Conservation (phyloP, 805 yeast species). For the Wickerhamomyces sydowiorum region DNA sequence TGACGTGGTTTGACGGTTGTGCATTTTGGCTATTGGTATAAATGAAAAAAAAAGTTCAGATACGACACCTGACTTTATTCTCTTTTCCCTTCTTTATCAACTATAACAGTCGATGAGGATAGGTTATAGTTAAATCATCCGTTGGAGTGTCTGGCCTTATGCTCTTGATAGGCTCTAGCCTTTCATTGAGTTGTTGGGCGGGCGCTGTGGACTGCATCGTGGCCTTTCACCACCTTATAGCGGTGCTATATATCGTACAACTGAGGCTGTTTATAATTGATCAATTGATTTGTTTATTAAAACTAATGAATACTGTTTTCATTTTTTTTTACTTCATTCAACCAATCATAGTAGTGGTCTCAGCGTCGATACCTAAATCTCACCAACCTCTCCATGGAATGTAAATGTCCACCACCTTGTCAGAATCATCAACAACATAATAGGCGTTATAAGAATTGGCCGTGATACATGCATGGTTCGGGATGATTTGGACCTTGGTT, state of each 20-base stretch:
- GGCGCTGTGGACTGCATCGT: conserved; percentile 52
- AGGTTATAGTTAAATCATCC: conserved; percentile 30
- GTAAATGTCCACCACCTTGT: conserved; percentile 56
- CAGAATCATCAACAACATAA: conserved; percentile 45
- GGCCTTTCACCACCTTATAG: conserved; percentile 45
- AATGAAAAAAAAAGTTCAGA: not conserved
- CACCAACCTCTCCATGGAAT: conserved; percentile 53
- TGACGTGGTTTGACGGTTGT: not conserved
- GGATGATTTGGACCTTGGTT: conserved; percentile 46
- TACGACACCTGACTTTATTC: too few species aligned
- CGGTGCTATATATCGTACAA: conserved; percentile 29
- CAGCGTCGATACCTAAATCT: not conserved
- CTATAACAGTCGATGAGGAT: conserved; percentile 57
- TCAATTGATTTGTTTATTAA: conserved; percentile 2
- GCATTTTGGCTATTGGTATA: too few species aligned
- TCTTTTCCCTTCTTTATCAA: conserved; percentile 34
- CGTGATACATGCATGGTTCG: conserved; percentile 73
- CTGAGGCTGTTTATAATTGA: conserved; percentile 27
- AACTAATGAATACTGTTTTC: not conserved
- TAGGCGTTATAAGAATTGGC: conserved; percentile 52
- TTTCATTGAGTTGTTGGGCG: conserved; percentile 20
- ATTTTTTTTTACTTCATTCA: not conserved
- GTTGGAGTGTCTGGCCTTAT: conserved; percentile 27
- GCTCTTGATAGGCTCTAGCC: conserved; percentile 11
- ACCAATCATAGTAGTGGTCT: not conserved